Evolutionary conservation across 1,284 basidiomycete genomes (phyloP).

Genomic region (Boletus calvinii): DNA sequence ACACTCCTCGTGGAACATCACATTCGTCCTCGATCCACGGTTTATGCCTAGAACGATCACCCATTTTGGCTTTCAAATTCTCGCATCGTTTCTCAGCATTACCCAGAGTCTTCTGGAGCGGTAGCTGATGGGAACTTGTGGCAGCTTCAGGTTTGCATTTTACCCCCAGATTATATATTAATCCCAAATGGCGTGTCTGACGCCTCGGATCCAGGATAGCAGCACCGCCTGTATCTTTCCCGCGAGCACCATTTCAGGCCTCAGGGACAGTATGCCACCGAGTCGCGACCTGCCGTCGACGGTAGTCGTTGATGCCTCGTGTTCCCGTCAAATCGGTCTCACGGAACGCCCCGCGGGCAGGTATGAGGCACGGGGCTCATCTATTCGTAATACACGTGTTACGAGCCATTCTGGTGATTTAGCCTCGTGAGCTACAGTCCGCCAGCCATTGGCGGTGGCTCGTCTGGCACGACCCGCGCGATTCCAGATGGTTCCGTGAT

Average conservation of each 20-base stretch:
- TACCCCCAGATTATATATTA: neutral
- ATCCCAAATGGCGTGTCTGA: neutral
- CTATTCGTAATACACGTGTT: slow-evolving; percentile 27
- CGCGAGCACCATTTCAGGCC: neutral
- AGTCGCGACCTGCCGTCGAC: slow-evolving; percentile 3
- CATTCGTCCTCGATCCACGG: slow-evolving; percentile 2
- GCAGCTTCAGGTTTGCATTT: slow-evolving; percentile 1
- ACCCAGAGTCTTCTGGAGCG: neutral
- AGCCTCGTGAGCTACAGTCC: slow-evolving; percentile 3
- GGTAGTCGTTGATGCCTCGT: slow-evolving; percentile 26
- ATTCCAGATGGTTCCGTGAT: neutral
- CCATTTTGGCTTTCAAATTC: neutral
- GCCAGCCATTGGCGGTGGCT: neutral
- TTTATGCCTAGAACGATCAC: neutral
- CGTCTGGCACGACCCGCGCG: neutral
- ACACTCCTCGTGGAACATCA: slow-evolving; percentile 14
- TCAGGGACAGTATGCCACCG: slow-evolving; percentile 6
- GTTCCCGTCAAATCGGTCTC: slow-evolving; percentile 24
- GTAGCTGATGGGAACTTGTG: neutral
- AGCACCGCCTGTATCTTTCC: slow-evolving; percentile 4
- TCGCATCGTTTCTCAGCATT: neutral
- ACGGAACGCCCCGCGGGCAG: slow-evolving; percentile 16
- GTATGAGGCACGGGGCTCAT: slow-evolving; percentile 23
- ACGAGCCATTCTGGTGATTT: slow-evolving; percentile 16
- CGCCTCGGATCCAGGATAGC: slow-evolving; percentile 18